Percentiles rank a stretch among this genome's conserved stretches.
Evolutionary conservation across 1,284 basidiomycete genomes (phyloP).

Genomic region (Fomes fomentarius): DNA sequence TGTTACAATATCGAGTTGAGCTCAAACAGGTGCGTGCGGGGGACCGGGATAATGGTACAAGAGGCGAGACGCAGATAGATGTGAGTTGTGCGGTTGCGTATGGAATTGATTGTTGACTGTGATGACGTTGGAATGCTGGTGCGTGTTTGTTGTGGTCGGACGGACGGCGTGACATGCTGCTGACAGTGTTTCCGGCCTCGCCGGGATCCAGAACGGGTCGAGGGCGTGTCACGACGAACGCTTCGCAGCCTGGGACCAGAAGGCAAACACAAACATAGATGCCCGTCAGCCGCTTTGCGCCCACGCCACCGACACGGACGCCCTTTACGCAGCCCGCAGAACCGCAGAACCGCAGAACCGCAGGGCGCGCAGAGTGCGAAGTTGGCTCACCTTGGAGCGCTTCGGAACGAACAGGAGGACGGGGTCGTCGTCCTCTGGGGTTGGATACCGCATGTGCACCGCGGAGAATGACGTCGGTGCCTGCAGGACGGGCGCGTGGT

Average conservation of each 20-base stretch:
- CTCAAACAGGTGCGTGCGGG: too few relatives aligned
- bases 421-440: constrained; percentile 28
- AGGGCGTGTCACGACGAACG: constrained; percentile 17
- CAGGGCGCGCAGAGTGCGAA: not conserved
- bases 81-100: not conserved
- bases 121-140: too few relatives aligned
- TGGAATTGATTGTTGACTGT: too few relatives aligned
- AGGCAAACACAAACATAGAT: not conserved
- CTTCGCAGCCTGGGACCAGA: constrained; percentile 15
- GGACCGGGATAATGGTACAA: not conserved
- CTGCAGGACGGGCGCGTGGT: not conserved
- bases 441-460: constrained; percentile 13
- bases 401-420: constrained; percentile 26
- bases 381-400: constrained; percentile 24
- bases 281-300: not conserved
- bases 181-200: not conserved
- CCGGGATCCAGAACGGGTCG: not conserved
- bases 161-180: not conserved
- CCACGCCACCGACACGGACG: not conserved
- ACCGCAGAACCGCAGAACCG: not conserved
- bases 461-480: not conserved
- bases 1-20: not conserved
- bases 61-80: not conserved
- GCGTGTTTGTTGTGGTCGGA: not conserved
- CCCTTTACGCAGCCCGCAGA: not conserved